Evolutionary conservation across 176 grass and related monocot genomes (phyloP), one percentile per base, ranked within the genome.

Genomic region (Chrysopogon serrulatus): DNA sequence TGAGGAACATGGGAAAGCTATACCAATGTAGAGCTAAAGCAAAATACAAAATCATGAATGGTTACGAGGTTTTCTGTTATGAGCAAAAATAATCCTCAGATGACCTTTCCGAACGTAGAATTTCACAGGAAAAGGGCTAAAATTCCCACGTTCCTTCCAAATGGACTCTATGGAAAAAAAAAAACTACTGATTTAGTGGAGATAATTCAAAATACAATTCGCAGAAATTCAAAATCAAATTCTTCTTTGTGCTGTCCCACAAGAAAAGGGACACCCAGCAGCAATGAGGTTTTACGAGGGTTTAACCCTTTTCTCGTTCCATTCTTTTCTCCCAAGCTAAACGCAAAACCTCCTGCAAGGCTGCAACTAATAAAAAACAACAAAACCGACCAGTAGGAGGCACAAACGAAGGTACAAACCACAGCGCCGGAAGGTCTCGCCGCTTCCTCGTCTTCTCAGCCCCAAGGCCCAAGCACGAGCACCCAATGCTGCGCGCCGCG

Each of bases 401-500:
- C 14, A 37, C n/a, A 23, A 44, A 32, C 14, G 26, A 45, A 10
- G 7, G 15, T 53, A 65, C 35, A 79, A 59, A 73, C 26, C 67
- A 24, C 6, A 47, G 11, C 84, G 69, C 6, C n/a, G 44, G 23
- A 68, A 63, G 41, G 30, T 11, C 4, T 11, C 3, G 54, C 54
- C n/a, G n/a, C 67, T 47, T 8, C 62, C 71, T 51, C 34, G 47
- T 17, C 17, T 40, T 23, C 68, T 68, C 82, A 45, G 12, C 4
- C 13, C 30, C 78, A 27, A 27, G 48, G 48, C 48, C 48, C 48
- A 51, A 21, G 48, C 48, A 51, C 48, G 48, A n/a, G 9, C 24
- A 27, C 10, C n/a, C n/a, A 83, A 94, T 94, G 92, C 82, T 90
- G 77, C 83, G 80, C 42, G 73, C 72, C 27, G 35, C 84, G 49